Base-by-base conservation (phyloP, 306 rosid genomes). In the Cucumis hystrix region DNA sequence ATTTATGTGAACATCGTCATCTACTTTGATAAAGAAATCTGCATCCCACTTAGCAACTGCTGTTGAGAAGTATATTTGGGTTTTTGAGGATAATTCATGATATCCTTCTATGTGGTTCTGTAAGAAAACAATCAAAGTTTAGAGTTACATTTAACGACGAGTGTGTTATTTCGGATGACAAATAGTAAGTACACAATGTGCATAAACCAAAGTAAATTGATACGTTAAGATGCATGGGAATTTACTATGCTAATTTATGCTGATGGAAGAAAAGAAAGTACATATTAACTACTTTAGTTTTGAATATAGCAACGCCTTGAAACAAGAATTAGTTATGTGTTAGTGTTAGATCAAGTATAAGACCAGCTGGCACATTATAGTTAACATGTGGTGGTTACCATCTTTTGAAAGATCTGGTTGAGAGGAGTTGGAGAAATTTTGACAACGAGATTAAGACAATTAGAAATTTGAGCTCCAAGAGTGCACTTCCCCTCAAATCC, bases 21-120 rank as follows among this genome's bases (percentile, higher is more conserved):
- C 91, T 76, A 87, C 91, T 85, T 85, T 87, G 81, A 87, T 87
- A 56, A 79, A 87, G 82, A 87, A 87, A 80, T 87, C 88, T 58
- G 91, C 91, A 83, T 87, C 91, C 91, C 91, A 87, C 76, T 79
- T 87, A 41, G 81, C 80, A 77, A 85, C 91, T 63, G 88, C 88
- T 14, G 88, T 66, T 39, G 91, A 77, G 77, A 87, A 87, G 73
- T 85, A 87, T 63, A 76, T 75, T 71, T 87, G 87, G 61, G 91
- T 87, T 80, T 87, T 87, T 9, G 91, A 82, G 35, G 91, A 87
- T 72, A 87, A 79, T 80, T 87, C 91, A 25, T 82, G 89, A 75
- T 87, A 87, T 45, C 91, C 91, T 81, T 87, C 91, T 14, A 87
- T 71, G 78, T 87, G 91, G 59, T 85, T 85, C 91, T 87, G 91